Evolutionary conservation across 2,329 filamentous ascomycete species (phyloP), one percentile per base, ranked within the genome.

Genomic region (Didymella exigua): DNA sequence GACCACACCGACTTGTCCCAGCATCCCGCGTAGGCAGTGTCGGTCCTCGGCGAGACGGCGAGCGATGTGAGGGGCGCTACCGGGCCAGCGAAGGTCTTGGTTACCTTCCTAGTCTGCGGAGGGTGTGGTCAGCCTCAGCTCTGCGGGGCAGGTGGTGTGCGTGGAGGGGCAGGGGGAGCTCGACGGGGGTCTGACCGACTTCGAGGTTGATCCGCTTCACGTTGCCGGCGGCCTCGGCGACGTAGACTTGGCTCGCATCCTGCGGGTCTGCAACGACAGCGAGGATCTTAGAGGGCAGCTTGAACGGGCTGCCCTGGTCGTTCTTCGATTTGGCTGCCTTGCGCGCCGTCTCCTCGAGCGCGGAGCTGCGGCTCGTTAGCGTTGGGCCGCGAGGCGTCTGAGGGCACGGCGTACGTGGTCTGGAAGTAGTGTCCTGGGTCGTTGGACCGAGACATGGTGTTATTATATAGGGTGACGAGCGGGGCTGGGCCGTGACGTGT

Each of bases 1-100:
- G 89, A 89, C 87, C 92, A 96, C 54, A 98, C 84, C 18, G 86
- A 83, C 77, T 96, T 96, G 77, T 99, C 93, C 95, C 95, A 99
- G 55, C 88, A 95, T 29, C 93, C 93, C 21, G 91, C 91, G 74
- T 91, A 97, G 10, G 97, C 71, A 1, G 82, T 89, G 45, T 69
- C 65, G 4, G 69, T 68, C 10, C 26, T 60, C 2, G 63, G 43
- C 5, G 69, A 71, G 16, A 75, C 45, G 26, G 68, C 69, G 37
- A 76, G 44, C n/a, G 70, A 75, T 18, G 73, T 74, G 9, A 96
- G 80, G 1, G 95, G 95, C 3, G 91, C 89, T 40, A 83, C 84
- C 16, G 93, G 90, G 2, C 91, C 91, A 68, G 84, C 84, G 70
- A 89, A 96, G 4, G 80, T 68, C 13, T 76, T 74, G 46, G 74